Evolutionary conservation across 345 rosid genomes (phyloP).

Genomic region (Nephelium lappaceum): DNA sequence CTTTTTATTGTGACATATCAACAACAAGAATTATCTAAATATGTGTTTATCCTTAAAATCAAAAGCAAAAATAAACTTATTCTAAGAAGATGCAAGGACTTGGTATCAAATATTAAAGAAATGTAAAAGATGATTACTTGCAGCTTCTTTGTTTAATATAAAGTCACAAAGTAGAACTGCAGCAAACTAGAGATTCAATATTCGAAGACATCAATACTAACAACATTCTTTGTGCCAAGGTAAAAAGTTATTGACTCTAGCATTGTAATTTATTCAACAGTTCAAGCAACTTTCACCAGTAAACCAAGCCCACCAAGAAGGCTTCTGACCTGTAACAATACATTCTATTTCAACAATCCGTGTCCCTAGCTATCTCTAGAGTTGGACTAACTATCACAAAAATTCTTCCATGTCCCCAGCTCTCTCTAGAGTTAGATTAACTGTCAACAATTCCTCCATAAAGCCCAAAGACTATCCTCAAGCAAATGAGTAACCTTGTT

Average conservation of each 20-base stretch:
- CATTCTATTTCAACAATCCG: background rate
- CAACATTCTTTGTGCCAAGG: background rate
- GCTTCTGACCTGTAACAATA: background rate
- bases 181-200: background rate
- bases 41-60: too few species aligned
- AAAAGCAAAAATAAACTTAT: too few species aligned
- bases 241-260: background rate
- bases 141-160: too few species aligned
- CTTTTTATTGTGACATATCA: too few species aligned
- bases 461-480: background rate
- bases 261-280: background rate
- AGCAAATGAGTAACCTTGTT: background rate
- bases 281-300: background rate
- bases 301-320: too few species aligned
- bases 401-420: background rate
- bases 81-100: too few species aligned
- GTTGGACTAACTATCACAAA: background rate
- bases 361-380: background rate
- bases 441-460: background rate
- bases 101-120: too few species aligned
- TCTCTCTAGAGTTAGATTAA: background rate
- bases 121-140: too few species aligned
- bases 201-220: background rate
- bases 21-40: too few species aligned
- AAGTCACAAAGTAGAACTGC: background rate